These are phyloP conservation scores for Neoarthrinium moseri DNA, from an alignment of 2,329 filamentous ascomycete genomes.

Conservation along the genomic window DNA sequence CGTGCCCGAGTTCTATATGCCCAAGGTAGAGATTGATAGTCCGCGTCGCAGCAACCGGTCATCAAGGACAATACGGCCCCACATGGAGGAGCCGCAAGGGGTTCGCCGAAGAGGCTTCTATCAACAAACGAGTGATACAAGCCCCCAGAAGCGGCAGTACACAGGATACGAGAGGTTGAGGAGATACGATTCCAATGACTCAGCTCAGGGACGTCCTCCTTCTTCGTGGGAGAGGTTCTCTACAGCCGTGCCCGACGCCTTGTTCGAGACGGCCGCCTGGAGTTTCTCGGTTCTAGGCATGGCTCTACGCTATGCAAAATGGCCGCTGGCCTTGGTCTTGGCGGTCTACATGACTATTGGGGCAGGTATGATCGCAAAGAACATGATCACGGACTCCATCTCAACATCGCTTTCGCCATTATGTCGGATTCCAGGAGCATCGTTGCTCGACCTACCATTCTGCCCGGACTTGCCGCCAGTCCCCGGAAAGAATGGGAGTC, in stretches of 20 bases:
- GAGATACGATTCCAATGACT: conserved; percentile 13
- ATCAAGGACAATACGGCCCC: conserved; percentile 31
- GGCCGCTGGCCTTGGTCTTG: conserved; percentile 60
- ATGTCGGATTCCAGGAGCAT: conserved; percentile 66
- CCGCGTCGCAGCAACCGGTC: conserved; percentile 34
- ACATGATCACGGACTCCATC: conserved; percentile 61
- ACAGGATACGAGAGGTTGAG: conserved; percentile 7
- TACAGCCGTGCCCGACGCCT: conserved; percentile 32
- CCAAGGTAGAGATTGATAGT: conserved; percentile 41
- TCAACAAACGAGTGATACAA: conserved; percentile 17
- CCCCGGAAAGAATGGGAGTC: conserved; percentile 17
- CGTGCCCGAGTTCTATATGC: conserved; percentile 55
- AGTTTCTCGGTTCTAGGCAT: conserved; percentile 54
- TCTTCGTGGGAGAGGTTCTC: conserved; percentile 31
- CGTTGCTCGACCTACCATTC: conserved; percentile 62
- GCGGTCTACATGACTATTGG: conserved; percentile 61
- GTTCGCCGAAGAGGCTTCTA: conserved; percentile 26
- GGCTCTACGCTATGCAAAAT: conserved; percentile 62
- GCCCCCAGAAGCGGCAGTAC: conserved; percentile 15
- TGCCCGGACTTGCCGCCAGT: conserved; percentile 42
- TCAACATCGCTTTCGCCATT: conserved; percentile 64
- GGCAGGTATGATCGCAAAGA: conserved; percentile 57
- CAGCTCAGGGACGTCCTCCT: conserved; percentile 8
- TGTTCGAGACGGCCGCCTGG: conserved; percentile 47
- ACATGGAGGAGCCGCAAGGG: conserved; percentile 23